phyloP scores from a whole-genome alignment of 805 yeast species.

The Nadsonia fulvescens region DNA sequence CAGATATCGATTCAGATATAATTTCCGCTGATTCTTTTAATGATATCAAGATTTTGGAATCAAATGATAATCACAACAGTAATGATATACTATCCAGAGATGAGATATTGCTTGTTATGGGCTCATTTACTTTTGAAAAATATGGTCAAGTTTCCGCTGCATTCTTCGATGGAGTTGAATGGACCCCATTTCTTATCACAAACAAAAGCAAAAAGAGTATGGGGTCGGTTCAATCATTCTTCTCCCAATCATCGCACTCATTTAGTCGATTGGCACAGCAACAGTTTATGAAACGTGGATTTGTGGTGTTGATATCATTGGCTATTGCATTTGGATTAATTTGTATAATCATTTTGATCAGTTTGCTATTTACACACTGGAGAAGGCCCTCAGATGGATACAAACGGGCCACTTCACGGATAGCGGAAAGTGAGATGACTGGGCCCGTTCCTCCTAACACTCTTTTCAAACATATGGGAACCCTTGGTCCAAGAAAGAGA shows the following conservation, averaged over 20 bases:
- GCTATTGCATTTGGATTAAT: slow-evolving; percentile 46
- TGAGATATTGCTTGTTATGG: slow-evolving; percentile 38
- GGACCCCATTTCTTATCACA: slow-evolving; percentile 47
- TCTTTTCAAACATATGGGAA: slow-evolving; percentile 27
- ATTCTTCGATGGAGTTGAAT: slow-evolving; percentile 39
- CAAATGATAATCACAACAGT: slow-evolving; percentile 15
- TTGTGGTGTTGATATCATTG: slow-evolving; percentile 47
- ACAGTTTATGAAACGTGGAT: slow-evolving; percentile 31
- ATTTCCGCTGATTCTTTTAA: slow-evolving; percentile 21
- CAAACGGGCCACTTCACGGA: slow-evolving; percentile 32
- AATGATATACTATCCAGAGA: slow-evolving; percentile 24
- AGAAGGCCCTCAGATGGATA: slow-evolving; percentile 24
- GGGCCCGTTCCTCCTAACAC: slow-evolving; percentile 44
- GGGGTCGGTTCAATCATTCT: slow-evolving; percentile 16
- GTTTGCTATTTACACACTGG: slow-evolving; percentile 23
- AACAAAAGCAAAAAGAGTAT: slow-evolving; percentile 12
- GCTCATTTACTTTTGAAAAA: slow-evolving; percentile 28
- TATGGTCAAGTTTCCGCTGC: slow-evolving; percentile 49
- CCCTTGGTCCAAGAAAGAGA: slow-evolving; percentile 11
- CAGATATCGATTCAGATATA: slow-evolving; percentile 22
- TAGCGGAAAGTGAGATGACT: slow-evolving; percentile 42
- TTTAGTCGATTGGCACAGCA: slow-evolving; percentile 9
- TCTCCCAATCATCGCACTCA: slow-evolving; percentile 14
- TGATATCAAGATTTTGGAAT: slow-evolving; percentile 27
- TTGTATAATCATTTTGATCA: slow-evolving; percentile 24